These are phyloP conservation scores for Senna siamea DNA, from an alignment of 306 rosid genomes.

Conservation along the genomic window DNA sequence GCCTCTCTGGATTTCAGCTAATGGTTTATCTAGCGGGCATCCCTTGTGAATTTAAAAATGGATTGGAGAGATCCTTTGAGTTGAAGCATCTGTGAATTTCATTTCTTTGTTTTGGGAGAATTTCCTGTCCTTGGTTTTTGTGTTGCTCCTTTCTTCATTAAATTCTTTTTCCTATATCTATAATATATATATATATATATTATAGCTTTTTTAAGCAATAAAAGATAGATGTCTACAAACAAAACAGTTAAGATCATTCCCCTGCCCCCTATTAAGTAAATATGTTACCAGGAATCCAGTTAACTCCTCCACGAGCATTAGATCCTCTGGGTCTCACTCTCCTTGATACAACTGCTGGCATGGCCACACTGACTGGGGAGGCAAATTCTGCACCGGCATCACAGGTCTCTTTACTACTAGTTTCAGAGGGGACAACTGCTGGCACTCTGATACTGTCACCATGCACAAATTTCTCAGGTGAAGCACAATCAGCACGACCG, in stretches of 20 bases:
- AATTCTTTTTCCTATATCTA: not conserved
- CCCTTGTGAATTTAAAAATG: not conserved
- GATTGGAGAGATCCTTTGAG: not conserved
- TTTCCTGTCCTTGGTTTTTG: not conserved
- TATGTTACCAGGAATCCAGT: conserved; percentile 43
- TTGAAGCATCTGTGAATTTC: not conserved
- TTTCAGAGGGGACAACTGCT: conserved; percentile 24
- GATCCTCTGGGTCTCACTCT: conserved; percentile 42
- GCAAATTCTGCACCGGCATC: conserved; percentile 25
- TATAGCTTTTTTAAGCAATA: not conserved
- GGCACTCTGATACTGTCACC: conserved; percentile 29
- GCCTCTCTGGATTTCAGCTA: not conserved
- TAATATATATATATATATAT: not conserved
- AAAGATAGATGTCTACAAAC: not conserved
- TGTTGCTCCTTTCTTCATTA: not conserved
- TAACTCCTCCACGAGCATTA: not conserved
- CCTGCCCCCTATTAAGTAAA: not conserved
- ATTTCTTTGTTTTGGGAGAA: not conserved
- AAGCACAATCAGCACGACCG: conserved; percentile 39
- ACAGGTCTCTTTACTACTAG: conserved; percentile 28
- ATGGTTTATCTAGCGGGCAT: not conserved
- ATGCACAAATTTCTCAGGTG: conserved; percentile 35
- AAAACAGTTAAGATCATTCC: not conserved
- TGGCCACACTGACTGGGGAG: conserved; percentile 5
- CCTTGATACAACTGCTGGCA: conserved; percentile 6